Evolutionary conservation across 2,329 filamentous ascomycete genomes (phyloP).

Genomic region (Ceratocystis harringtonii): DNA sequence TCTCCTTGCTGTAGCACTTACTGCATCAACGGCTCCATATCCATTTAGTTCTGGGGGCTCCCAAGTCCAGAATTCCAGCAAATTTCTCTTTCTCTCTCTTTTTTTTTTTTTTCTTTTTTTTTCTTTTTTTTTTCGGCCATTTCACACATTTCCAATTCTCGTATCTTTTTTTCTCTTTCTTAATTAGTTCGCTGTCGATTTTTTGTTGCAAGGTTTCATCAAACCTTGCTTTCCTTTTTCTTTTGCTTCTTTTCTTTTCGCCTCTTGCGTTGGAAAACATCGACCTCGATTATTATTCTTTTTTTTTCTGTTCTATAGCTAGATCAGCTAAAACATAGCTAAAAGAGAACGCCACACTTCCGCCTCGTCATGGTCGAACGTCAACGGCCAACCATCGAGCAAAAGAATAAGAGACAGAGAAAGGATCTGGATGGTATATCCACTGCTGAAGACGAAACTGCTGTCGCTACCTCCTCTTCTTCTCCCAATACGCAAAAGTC

Average conservation of each 20-base stretch:
- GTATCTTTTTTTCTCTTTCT: neutral
- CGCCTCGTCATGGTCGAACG: neutral
- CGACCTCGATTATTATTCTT: neutral
- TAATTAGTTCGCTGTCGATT: neutral
- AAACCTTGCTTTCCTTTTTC: neutral
- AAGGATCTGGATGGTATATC: neutral
- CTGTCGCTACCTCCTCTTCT: neutral
- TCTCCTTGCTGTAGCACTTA: neutral
- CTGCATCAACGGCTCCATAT: neutral
- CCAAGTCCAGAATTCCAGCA: neutral
- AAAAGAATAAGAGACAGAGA: neutral
- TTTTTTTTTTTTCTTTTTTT: neutral
- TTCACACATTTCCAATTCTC: neutral
- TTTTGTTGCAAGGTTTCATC: neutral
- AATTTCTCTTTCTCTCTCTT: neutral
- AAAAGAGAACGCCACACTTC: neutral
- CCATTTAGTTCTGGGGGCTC: neutral
- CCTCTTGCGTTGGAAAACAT: neutral
- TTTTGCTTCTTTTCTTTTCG: neutral
- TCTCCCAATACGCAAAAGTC: neutral
- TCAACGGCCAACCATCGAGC: neutral
- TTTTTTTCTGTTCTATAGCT: neutral
- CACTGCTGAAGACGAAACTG: neutral
- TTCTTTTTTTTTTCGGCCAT: neutral
- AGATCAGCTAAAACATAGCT: neutral